Evolutionary conservation across 257 asterid species (phyloP).

Genomic region (Hygrophila difformis): DNA sequence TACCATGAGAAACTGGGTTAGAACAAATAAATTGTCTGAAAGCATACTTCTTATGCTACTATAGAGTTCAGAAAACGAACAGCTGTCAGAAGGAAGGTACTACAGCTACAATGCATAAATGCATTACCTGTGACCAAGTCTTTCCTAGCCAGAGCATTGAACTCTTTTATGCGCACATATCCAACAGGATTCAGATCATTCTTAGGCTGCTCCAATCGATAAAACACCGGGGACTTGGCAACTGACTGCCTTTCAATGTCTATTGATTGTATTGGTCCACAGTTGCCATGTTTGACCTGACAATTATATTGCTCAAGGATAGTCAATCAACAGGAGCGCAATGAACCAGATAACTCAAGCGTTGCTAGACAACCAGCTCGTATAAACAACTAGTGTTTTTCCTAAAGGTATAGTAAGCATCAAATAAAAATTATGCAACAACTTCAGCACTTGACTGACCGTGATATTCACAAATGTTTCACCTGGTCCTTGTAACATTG

Average conservation of each 20-base stretch:
- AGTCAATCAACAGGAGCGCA: slow-evolving; percentile 18
- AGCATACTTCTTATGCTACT: slow-evolving; percentile 5
- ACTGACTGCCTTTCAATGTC: slow-evolving; percentile 79
- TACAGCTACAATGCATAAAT: slow-evolving; percentile 1
- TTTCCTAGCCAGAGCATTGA: slow-evolving; percentile 95
- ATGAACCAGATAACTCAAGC: too few species aligned
- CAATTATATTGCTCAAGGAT: slow-evolving; percentile 18
- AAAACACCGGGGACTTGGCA: slow-evolving; percentile 90
- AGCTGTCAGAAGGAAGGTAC: background rate
- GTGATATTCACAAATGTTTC: slow-evolving; percentile 75
- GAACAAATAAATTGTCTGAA: slow-evolving; percentile 1
- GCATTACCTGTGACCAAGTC: slow-evolving; percentile 69
- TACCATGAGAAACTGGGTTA: too few species aligned
- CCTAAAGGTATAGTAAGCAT: slow-evolving; percentile 3
- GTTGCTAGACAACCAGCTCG: too few species aligned
- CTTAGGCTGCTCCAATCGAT: slow-evolving; percentile 68
- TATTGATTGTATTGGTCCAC: slow-evolving; percentile 80
- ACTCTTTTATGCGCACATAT: slow-evolving; percentile 92
- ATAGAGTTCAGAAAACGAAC: background rate
- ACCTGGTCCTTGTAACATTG: slow-evolving; percentile 81
- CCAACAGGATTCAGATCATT: slow-evolving; percentile 59
- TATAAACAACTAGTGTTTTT: too few species aligned
- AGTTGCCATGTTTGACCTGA: slow-evolving; percentile 91
- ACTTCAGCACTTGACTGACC: slow-evolving; percentile 32
- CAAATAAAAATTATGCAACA: slow-evolving; percentile 16